Evolutionary conservation across 2,329 filamentous ascomycete genomes (phyloP).

Genomic region (Aspergillus viridinutans): DNA sequence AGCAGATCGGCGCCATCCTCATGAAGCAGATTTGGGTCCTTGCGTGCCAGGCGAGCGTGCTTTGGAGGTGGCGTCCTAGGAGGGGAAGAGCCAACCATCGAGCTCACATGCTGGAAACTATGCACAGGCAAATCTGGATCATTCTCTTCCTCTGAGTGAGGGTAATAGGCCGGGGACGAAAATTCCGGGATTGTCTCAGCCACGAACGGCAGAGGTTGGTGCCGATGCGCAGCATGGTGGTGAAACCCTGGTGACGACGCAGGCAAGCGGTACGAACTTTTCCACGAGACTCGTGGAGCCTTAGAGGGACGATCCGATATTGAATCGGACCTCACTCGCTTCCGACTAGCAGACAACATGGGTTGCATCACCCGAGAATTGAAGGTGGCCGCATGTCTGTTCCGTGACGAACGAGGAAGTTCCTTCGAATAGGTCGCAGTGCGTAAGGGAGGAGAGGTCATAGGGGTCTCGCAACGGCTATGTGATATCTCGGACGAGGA

Average conservation of each 20-base stretch:
- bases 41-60: slow-evolving; percentile 49
- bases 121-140: slow-evolving; percentile 70
- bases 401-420: slow-evolving; percentile 54
- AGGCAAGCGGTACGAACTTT: slow-evolving; percentile 68
- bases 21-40: slow-evolving; percentile 52
- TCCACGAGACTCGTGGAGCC: slow-evolving; percentile 66
- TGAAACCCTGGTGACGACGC: slow-evolving; percentile 85
- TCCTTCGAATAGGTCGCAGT: slow-evolving; percentile 81
- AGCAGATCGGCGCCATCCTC: slow-evolving; percentile 79
- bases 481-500: slow-evolving; percentile 81
- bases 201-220: slow-evolving; percentile 74
- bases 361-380: slow-evolving; percentile 41
- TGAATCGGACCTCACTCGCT: slow-evolving; percentile 68
- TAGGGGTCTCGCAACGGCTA: slow-evolving; percentile 39
- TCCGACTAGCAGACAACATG: slow-evolving; percentile 52
- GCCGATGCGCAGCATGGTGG: slow-evolving; percentile 69
- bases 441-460: slow-evolving; percentile 83
- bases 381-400: slow-evolving; percentile 43
- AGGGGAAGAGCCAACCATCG: slow-evolving; percentile 69
- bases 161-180: slow-evolving; percentile 45
- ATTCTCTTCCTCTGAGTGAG: slow-evolving; percentile 66
- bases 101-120: slow-evolving; percentile 37
- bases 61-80: slow-evolving; percentile 73
- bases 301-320: slow-evolving; percentile 51
- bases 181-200: slow-evolving; percentile 64